Conservation (phyloP, 306 rosid genomes). For the Dryas alaskensis region DNA sequence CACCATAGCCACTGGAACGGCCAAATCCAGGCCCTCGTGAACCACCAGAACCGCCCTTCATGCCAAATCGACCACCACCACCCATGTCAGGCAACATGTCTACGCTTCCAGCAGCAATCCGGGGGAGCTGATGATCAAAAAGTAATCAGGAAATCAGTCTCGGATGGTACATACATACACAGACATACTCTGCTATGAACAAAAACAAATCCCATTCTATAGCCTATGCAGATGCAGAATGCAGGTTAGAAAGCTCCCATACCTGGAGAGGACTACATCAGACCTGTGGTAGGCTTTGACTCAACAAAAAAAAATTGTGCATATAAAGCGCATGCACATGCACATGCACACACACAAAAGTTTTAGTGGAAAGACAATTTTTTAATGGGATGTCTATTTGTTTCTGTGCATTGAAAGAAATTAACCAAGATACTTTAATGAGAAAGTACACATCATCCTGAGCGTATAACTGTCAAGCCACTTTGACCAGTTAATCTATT, state of each 20-base stretch:
- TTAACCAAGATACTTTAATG: background rate
- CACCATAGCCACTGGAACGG: conserved; percentile 43
- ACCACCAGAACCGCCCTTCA: conserved; percentile 39
- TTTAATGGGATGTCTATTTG: background rate
- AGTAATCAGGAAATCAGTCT: conserved; percentile 27
- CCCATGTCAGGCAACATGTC: conserved; percentile 51
- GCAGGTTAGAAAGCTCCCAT: background rate
- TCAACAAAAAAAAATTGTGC: background rate
- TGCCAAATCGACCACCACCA: conserved; percentile 49
- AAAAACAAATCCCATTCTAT: background rate
- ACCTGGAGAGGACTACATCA: background rate
- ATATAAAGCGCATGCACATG: background rate
- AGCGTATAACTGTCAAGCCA: background rate
- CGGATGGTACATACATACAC: background rate
- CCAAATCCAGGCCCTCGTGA: conserved; percentile 41
- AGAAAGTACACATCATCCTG: background rate
- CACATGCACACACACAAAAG: background rate
- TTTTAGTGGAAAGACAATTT: too few species aligned
- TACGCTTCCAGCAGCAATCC: conserved; percentile 51
- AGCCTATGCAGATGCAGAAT: background rate
- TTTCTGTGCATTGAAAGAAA: background rate
- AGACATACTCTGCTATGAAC: background rate
- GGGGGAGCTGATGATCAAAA: conserved; percentile 65
- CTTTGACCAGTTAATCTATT: background rate
- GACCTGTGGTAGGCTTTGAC: background rate